Conservation (phyloP, 768 basidiomycete genomes). For the Dioszegia aurantiaca region DNA sequence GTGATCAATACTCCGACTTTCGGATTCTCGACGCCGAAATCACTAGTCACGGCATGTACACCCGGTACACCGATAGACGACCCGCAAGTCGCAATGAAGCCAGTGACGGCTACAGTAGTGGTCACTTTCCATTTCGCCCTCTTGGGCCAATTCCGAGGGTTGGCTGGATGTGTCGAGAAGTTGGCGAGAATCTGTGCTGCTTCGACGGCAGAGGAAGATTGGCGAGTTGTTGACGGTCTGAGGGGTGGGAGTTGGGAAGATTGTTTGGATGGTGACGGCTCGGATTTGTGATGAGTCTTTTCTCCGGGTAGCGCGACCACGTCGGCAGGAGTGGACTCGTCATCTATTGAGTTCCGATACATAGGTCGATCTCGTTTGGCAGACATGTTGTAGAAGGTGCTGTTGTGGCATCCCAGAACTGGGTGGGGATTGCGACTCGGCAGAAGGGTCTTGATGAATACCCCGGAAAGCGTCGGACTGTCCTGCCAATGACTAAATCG, state of each 20-base stretch:
- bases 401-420: no score
- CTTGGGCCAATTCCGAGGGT: constrained; percentile 37
- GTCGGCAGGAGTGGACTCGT: no score
- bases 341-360: not conserved
- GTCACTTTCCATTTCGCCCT: constrained; percentile 34
- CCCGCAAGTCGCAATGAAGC: constrained; percentile 42
- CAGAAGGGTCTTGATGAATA: no score
- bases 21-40: constrained; percentile 33
- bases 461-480: no score
- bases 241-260: not conserved
- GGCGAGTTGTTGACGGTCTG: constrained; percentile 3
- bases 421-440: no score
- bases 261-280: no score
- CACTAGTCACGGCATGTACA: constrained; percentile 34
- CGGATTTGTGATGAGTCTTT: not conserved
- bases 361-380: no score
- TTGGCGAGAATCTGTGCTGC: constrained; percentile 22
- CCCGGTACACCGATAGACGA: constrained; percentile 41
- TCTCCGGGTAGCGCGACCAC: no score
- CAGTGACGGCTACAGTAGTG: constrained; percentile 34
- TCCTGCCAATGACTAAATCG: no score
- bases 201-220: constrained; percentile 22
- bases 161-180: constrained; percentile 29
- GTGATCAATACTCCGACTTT: constrained; percentile 38
- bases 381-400: not conserved